Conservation (phyloP, 225 moss, liverwort and hornwort species). For the Anthoceros angustus region DNA sequence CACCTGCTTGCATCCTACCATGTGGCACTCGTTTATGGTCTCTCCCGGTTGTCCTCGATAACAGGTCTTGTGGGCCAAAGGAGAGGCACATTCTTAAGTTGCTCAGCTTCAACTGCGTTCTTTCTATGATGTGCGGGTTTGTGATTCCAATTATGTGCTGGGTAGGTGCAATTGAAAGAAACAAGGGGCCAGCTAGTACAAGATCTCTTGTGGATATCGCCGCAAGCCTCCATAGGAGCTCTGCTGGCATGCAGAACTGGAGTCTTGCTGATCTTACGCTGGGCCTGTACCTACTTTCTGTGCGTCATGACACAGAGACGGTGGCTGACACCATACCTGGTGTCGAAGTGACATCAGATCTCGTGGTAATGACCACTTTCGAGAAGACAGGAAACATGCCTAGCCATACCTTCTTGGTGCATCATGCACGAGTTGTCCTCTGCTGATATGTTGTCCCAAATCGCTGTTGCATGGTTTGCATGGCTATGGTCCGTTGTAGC, state of each 20-base stretch:
- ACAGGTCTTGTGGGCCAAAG: no score
- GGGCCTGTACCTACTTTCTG: slow-evolving; percentile 79
- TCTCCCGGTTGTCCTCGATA: no score
- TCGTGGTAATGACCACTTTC: neutral
- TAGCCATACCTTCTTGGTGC: neutral
- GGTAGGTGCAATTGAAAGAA: slow-evolving; percentile 21
- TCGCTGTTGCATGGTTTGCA: neutral
- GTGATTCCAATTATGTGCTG: neutral
- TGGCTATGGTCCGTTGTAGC: no score
- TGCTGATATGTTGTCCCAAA: neutral
- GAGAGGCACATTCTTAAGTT: no score
- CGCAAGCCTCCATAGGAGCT: slow-evolving; percentile 56
- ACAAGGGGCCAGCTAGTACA: slow-evolving; percentile 35
- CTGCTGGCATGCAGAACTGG: slow-evolving; percentile 88
- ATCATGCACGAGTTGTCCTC: neutral
- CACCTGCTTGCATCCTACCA: neutral
- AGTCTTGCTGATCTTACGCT: slow-evolving; percentile 75
- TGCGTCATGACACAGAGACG: slow-evolving; percentile 67
- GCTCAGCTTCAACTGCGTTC: no score
- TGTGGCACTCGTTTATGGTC: neutral
- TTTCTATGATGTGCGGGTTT: neutral
- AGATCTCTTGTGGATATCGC: slow-evolving; percentile 65
- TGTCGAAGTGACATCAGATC: slow-evolving; percentile 50
- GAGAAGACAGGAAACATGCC: neutral
- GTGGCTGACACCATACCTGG: slow-evolving; percentile 55